Conservation (phyloP, 495 filamentous ascomycete genomes). For the Penicillium chermesinum region DNA sequence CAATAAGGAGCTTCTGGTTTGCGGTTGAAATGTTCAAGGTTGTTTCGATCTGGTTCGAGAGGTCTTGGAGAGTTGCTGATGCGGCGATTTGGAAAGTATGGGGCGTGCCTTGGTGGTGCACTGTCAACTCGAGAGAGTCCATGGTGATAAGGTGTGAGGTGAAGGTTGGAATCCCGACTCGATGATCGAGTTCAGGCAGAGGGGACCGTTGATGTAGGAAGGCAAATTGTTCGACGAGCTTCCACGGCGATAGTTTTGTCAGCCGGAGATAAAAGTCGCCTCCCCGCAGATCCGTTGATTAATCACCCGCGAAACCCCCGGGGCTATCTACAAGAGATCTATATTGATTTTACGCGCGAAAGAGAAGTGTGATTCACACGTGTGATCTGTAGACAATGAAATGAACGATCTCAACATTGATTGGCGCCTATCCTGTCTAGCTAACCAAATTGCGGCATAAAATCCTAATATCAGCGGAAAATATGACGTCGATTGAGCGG, state of each 20-base stretch:
- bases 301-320: not conserved
- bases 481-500: not conserved
- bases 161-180: not conserved
- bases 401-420: not conserved
- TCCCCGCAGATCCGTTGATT: not conserved
- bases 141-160: constrained; percentile 2
- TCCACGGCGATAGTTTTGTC: constrained; percentile 19
- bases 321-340: not conserved
- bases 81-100: constrained; percentile 63
- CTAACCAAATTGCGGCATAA: too few relatives aligned
- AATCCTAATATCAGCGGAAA: not conserved
- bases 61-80: constrained; percentile 69
- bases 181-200: not conserved
- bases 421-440: not conserved
- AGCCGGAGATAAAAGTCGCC: constrained; percentile 6
- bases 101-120: constrained; percentile 62
- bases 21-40: constrained; percentile 56
- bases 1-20: constrained; percentile 73
- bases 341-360: not conserved
- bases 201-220: constrained; percentile 1
- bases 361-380: not conserved
- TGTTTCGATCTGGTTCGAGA: constrained; percentile 49
- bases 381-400: too few relatives aligned
- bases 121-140: constrained; percentile 38
- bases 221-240: not conserved